Evolutionary conservation across 495 filamentous ascomycete genomes (phyloP).

Genomic region (Penicillium longicatenatum): DNA sequence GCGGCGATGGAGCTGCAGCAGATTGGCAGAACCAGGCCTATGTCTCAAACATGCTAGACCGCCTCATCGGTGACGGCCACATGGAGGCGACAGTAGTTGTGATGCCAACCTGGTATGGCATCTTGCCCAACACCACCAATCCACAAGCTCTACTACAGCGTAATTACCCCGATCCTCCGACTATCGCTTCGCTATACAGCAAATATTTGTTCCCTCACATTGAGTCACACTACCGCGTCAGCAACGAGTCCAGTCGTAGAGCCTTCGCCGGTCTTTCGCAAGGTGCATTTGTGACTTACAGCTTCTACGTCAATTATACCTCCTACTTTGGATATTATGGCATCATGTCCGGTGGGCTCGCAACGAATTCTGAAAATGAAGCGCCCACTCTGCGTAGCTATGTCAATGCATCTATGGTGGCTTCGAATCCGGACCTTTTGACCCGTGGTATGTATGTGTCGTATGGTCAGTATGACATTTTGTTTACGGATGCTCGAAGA

Average conservation of each 20-base stretch:
- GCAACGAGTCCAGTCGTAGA: not conserved
- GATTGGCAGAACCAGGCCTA: conserved; percentile 1
- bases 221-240: not conserved
- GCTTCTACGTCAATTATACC: not conserved
- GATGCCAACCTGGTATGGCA: not conserved
- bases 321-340: not conserved
- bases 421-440: not conserved
- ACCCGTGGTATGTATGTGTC: not conserved
- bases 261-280: not conserved
- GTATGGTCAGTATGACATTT: not conserved
- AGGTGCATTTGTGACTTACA: not conserved
- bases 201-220: not conserved
- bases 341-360: not conserved
- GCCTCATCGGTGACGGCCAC: not conserved
- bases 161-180: not conserved
- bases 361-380: not conserved
- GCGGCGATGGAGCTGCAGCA: not conserved
- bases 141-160: not conserved
- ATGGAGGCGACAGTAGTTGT: not conserved
- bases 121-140: not conserved
- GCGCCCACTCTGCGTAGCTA: not conserved
- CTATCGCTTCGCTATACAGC: not conserved
- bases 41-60: not conserved
- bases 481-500: not conserved
- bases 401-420: not conserved